Base-by-base conservation (phyloP, 495 filamentous ascomycete species). In the Penicillium daleae region DNA sequence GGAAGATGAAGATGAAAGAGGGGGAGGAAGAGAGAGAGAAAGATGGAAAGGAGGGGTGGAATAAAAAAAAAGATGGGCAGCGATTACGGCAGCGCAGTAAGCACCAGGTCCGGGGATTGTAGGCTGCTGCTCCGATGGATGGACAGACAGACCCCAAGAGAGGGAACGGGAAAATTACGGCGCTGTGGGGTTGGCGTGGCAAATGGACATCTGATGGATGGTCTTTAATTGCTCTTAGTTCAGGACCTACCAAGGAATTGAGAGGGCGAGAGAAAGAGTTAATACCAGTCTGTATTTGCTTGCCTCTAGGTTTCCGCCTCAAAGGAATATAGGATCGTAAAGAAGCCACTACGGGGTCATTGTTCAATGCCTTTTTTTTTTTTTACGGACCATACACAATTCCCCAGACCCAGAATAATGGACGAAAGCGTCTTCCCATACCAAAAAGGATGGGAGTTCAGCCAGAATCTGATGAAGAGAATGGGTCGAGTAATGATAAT, bases 91-190 rank as follows among this genome's bases (percentile, higher is more conserved):
- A 66, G 64, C 49, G 49, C 49, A 29, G 29, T 66, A 69, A 74
- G 68, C 59, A n/a, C n/a, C n/a, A 71, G 67, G 65, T 70, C 71
- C 71, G 71, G 64, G 67, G 70, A 72, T 67, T 60, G 64, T 55
- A 71, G 52, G 57, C 39, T 60, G 63, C 60, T 61, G 44, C 65
- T 59, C 60, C 64, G 62, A 71, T 54, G 62, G 54, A 44, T 12
- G 40, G n/a, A n/a, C n/a, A n/a, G n/a, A n/a, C n/a, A n/a, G n/a
- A 46, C 19, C 40, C 40, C 46, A 51, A 69, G 61, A 46, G 55
- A n/a, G 29, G 37, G 29, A 64, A 60, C 59, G 59, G 54, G 33
- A 65, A 74, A 68, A 73, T 66, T 71, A 74, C 69, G 57, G 49
- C 9, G 63, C 27, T 63, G 71, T 75, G 72, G 74, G 59, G 70